Evolutionary conservation across 1,139 yeast genomes (phyloP), one percentile per base, ranked within the genome.

Genomic region (Arxiozyma bovina): DNA sequence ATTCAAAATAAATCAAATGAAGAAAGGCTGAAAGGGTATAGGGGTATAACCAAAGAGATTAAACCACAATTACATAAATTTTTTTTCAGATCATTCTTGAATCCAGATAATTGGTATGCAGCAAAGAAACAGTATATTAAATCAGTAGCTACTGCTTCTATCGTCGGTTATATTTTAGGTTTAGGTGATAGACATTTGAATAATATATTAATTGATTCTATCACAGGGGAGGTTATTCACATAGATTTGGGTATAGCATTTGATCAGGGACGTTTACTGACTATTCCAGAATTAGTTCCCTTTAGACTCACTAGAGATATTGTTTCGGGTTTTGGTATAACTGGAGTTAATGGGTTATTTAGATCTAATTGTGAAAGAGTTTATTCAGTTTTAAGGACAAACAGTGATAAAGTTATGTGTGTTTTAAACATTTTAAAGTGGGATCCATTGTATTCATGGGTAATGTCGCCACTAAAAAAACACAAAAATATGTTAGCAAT

Each of bases 181-280:
- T 75, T 94, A 15, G 99, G 99, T 1, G 99, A 94, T 67, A 76
- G 99, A 27, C 99, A 94, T 70, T 81, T 96, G 65, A 89, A 89
- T 67, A 94, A 94, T 67, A 85, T 94, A 47, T 71, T 94, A 55
- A 67, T 94, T n/a, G 98, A 94, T 67, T 75, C 77, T 53, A 67
- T 67, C 18, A 78, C 87, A 0, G 99, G 99, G 0, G 97, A 91
- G 61, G 96, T 96, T 0, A 83, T 94, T 34, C 99, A 94, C 68
- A 94, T 94, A 63, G 99, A 94, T 68, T 74, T 94, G 42, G 99
- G 99, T 0, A 93, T 93, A 54, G 95, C 98, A 0, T 94, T 94
- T 73, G 99, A 94, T 66, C 91, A 86, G 64, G 99, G 99, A 0
- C 84, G 81, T 62, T 70, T 83, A 18, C 73, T 94, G 49, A 86